Conservation (phyloP, 2,329 filamentous ascomycete species). For the Penicillium fuscoglaucum region DNA sequence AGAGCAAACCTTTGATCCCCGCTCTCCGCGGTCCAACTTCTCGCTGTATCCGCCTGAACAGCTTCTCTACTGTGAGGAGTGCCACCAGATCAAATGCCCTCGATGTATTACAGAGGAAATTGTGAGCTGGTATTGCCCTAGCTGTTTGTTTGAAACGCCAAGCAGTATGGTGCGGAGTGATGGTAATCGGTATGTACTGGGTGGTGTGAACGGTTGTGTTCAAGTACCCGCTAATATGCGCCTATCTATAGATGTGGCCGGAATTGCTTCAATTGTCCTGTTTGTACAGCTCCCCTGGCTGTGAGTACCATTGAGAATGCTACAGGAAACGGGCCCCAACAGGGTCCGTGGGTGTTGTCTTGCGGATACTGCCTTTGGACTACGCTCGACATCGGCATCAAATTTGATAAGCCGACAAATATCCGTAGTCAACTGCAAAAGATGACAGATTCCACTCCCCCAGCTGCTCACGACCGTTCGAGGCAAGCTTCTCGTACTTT, state of each 20-base stretch:
- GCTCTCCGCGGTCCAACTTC: conserved; percentile 80
- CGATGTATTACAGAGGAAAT: conserved; percentile 92
- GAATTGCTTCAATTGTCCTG: conserved; percentile 92
- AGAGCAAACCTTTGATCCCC: conserved; percentile 81
- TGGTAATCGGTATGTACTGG: conserved; percentile 73
- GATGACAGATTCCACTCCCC: conserved; percentile 53
- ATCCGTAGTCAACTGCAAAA: conserved; percentile 78
- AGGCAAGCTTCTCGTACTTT: conserved; percentile 43
- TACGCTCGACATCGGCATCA: conserved; percentile 82
- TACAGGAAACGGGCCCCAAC: conserved; percentile 40
- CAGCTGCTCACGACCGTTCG: conserved; percentile 27
- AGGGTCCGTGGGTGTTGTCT: conserved; percentile 71
- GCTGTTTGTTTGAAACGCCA: conserved; percentile 92
- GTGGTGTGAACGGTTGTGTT: not conserved
- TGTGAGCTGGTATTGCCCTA: conserved; percentile 91
- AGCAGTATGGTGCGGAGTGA: conserved; percentile 90
- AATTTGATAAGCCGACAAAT: conserved; percentile 84
- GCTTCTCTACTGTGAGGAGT: conserved; percentile 95
- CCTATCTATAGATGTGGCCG: conserved; percentile 71
- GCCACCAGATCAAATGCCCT: conserved; percentile 91
- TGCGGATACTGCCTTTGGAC: conserved; percentile 95
- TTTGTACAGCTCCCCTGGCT: conserved; percentile 78
- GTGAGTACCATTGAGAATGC: conserved; percentile 69
- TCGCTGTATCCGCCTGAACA: conserved; percentile 91
- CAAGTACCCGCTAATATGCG: conserved; percentile 8